Evolutionary conservation across 371 early-diverging fungal species (phyloP).

Genomic region (Catenaria anguillulae): DNA sequence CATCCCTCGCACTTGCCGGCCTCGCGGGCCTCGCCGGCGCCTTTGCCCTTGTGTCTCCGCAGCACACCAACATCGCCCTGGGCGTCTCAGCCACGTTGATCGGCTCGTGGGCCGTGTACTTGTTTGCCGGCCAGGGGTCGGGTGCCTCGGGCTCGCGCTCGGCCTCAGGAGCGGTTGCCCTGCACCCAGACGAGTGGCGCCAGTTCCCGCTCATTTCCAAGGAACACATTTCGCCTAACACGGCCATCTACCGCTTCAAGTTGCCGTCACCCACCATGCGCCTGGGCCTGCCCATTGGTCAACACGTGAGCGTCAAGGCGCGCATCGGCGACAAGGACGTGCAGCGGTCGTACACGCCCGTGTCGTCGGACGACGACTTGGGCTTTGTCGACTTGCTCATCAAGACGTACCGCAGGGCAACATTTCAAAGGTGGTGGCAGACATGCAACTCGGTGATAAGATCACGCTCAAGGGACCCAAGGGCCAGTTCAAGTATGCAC

Average conservation of each 20-base stretch:
- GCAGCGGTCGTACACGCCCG: constrained; percentile 85
- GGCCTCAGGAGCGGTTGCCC: constrained; percentile 6
- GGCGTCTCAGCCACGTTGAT: neutral
- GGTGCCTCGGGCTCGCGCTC: no score
- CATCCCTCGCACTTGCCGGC: neutral
- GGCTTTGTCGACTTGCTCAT: constrained; percentile 83
- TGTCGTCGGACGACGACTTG: constrained; percentile 59
- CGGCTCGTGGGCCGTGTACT: neutral
- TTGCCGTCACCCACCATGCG: constrained; percentile 47
- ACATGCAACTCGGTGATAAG: constrained; percentile 63
- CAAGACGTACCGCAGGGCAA: constrained; percentile 80
- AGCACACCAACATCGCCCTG: neutral
- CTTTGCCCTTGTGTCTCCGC: neutral
- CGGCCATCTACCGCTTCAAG: constrained; percentile 78
- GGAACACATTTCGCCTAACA: constrained; percentile 59
- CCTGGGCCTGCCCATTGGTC: constrained; percentile 83
- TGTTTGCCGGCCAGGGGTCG: neutral
- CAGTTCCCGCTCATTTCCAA: constrained; percentile 64
- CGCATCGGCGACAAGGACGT: constrained; percentile 72
- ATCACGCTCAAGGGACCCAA: constrained; percentile 77
- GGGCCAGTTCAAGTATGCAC: constrained; percentile 73
- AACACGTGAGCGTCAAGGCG: constrained; percentile 78
- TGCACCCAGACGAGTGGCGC: constrained; percentile 61
- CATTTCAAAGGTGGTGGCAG: constrained; percentile 59
- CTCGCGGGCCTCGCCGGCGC: neutral